These are phyloP conservation scores for Inga leiocalycina DNA, from an alignment of 306 rosid genomes.

Conservation along the genomic window DNA sequence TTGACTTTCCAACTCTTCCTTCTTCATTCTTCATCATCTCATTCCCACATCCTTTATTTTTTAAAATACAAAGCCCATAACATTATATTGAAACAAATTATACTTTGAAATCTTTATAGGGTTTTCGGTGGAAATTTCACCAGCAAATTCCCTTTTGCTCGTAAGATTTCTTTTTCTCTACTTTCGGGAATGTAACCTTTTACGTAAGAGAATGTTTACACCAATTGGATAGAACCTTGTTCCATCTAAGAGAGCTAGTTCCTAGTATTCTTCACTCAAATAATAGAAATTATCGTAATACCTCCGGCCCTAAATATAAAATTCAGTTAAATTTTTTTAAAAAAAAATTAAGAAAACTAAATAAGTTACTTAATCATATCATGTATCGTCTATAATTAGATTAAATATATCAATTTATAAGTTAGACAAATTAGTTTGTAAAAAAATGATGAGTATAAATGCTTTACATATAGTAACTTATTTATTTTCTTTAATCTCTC, in stretches of 20 bases:
- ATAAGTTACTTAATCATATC: too few relatives aligned
- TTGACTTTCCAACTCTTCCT: constrained; percentile 20
- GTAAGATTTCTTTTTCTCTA: background rate
- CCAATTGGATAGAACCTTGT: background rate
- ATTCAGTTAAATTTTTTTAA: too few relatives aligned
- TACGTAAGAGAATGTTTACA: background rate
- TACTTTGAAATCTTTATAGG: background rate
- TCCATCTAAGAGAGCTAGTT: background rate
- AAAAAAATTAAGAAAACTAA: too few relatives aligned
- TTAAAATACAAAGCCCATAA: background rate
- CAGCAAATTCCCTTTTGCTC: background rate
- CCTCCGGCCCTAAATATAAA: too few relatives aligned
- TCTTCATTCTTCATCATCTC: background rate
- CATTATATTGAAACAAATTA: background rate
- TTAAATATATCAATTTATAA: too few relatives aligned
- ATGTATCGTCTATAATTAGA: too few relatives aligned
- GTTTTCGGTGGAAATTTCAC: constrained; percentile 17
- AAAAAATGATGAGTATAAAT: too few relatives aligned
- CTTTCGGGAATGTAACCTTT: background rate
- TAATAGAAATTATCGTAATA: too few relatives aligned
- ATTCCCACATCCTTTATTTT: background rate
- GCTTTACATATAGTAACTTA: too few relatives aligned
- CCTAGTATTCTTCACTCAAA: background rate
- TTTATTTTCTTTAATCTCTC: too few relatives aligned
- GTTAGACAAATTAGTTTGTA: too few relatives aligned